Evolutionary conservation across 2,329 filamentous ascomycete genomes (phyloP).

Genomic region (Venturiaceae sp.): DNA sequence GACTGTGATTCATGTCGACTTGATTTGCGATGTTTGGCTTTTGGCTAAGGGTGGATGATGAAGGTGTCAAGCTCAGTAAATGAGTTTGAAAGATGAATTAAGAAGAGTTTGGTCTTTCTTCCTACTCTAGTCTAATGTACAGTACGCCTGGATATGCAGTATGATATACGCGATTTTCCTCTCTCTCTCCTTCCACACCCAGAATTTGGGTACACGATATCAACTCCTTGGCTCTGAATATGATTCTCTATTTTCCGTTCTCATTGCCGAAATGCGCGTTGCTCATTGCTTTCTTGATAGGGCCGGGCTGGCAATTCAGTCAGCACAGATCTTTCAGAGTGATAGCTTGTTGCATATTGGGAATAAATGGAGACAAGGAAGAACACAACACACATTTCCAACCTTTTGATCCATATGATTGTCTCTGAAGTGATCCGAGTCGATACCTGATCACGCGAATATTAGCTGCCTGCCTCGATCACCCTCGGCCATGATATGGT

Average conservation of each 20-base stretch:
- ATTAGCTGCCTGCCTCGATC: background rate
- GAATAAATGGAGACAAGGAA: background rate
- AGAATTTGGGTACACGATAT: too few relatives aligned
- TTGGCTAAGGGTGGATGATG: too few relatives aligned
- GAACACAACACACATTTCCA: constrained; percentile 9
- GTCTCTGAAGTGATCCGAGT: constrained; percentile 21
- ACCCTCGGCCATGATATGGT: background rate
- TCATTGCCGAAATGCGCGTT: background rate
- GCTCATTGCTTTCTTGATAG: constrained; percentile 1
- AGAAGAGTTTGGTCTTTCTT: too few relatives aligned
- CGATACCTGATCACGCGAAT: constrained; percentile 19
- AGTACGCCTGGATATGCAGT: background rate
- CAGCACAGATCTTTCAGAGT: too few relatives aligned
- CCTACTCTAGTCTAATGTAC: background rate
- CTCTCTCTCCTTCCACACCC: background rate
- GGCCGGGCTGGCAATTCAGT: background rate
- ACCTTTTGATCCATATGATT: constrained; percentile 18
- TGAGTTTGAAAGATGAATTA: too few relatives aligned
- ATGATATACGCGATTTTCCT: background rate
- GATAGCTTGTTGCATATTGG: too few relatives aligned
- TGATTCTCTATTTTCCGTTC: constrained; percentile 1
- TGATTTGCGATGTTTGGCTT: too few relatives aligned
- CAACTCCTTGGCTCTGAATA: too few relatives aligned
- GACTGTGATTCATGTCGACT: too few relatives aligned
- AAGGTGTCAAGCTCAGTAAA: too few relatives aligned